Conservation (phyloP, 148 eudicot genomes). For the Camellia japonica region DNA sequence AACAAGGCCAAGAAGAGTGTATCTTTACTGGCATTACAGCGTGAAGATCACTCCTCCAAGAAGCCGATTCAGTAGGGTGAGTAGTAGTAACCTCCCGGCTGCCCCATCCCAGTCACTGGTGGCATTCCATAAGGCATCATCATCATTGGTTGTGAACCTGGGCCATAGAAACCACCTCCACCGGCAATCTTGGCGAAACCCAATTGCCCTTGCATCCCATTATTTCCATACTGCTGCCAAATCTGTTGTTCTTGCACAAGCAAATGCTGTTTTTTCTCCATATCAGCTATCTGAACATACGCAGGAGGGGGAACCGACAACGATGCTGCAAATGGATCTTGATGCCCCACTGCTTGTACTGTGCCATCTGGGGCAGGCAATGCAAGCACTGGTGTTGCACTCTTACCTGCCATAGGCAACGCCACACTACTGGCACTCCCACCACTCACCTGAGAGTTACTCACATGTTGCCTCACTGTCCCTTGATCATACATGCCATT, state of each 20-base stretch:
- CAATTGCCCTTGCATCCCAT: slow-evolving; percentile 84
- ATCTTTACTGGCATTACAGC: neutral
- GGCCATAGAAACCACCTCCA: slow-evolving; percentile 50
- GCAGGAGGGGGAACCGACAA: slow-evolving; percentile 70
- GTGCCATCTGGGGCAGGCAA: slow-evolving; percentile 79
- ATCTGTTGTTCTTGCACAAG: slow-evolving; percentile 73
- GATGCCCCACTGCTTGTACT: slow-evolving; percentile 43
- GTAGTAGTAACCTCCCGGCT: slow-evolving; percentile 21
- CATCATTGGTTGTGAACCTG: slow-evolving; percentile 53
- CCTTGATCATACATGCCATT: slow-evolving; percentile 80
- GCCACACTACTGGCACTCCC: slow-evolving; percentile 91
- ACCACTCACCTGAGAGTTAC: slow-evolving; percentile 45
- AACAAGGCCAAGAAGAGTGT: neutral
- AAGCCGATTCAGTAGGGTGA: neutral
- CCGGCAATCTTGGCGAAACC: slow-evolving; percentile 50
- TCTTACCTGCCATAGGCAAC: slow-evolving; percentile 49
- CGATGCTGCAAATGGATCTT: slow-evolving; percentile 79
- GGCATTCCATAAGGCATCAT: slow-evolving; percentile 87
- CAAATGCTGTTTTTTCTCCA: slow-evolving; percentile 85
- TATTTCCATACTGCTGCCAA: slow-evolving; percentile 81
- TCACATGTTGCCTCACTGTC: slow-evolving; percentile 59
- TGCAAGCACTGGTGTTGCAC: slow-evolving; percentile 55
- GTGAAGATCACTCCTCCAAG: neutral
- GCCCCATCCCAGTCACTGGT: slow-evolving; percentile 46
- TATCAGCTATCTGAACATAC: slow-evolving; percentile 81